These are phyloP conservation scores for Pseudogymnoascus sp. DNA, from an alignment of 2,329 filamentous ascomycete species.

Conservation along the genomic window DNA sequence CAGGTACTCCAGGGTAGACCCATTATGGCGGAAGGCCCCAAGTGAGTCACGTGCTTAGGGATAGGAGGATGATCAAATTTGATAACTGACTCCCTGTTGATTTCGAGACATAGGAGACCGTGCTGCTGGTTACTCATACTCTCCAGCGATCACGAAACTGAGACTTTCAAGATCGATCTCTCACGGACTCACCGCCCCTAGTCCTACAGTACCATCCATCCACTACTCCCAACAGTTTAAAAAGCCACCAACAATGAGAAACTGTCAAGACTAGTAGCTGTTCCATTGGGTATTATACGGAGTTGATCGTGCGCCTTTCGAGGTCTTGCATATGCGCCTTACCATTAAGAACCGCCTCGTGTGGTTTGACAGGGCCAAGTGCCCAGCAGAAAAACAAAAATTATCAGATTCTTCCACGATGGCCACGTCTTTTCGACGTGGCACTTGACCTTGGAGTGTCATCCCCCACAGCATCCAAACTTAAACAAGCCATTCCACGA, in stretches of 20 bases:
- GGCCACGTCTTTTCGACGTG: constrained; percentile 1
- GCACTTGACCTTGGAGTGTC: background rate
- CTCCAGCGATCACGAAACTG: background rate
- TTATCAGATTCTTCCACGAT: background rate
- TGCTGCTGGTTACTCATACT: background rate
- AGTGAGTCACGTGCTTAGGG: background rate
- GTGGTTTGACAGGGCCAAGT: background rate
- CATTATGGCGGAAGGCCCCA: background rate
- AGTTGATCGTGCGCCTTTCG: constrained; percentile 1
- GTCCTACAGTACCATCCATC: background rate
- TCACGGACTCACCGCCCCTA: background rate
- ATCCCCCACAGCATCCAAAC: background rate
- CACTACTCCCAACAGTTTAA: background rate
- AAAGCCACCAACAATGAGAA: background rate
- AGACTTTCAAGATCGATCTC: background rate
- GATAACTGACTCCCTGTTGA: background rate
- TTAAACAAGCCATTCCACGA: background rate
- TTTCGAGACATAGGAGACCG: background rate
- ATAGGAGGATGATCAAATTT: background rate
- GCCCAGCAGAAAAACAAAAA: background rate
- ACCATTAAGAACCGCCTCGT: background rate
- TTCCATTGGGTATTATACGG: background rate
- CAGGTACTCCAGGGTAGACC: background rate
- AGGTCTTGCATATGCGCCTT: constrained; percentile 2
- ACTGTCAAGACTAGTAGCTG: background rate